A percentile compares a stretch with the other conserved stretches of the same genome.
Evolutionary conservation across 2,329 filamentous ascomycete species (phyloP).

Genomic region (Ceratocystis cacaofunesta): DNA sequence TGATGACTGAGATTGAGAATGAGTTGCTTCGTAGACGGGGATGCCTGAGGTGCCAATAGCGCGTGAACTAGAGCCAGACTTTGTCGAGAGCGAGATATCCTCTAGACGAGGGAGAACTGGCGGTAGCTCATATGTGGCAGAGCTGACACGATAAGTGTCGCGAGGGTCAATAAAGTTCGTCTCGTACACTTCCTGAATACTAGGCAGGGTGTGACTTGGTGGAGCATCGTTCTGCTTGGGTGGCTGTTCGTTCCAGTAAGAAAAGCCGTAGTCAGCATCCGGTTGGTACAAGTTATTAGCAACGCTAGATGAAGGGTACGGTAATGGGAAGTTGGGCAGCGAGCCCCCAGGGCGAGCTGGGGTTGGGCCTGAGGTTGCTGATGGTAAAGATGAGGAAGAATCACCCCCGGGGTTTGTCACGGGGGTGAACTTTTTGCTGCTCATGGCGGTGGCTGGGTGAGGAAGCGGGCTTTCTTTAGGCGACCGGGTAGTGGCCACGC

Average conservation of each 20-base stretch:
- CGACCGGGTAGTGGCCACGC: no score
- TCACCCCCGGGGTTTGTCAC: no score
- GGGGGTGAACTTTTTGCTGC: no score
- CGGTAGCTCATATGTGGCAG: slow-evolving; percentile 7
- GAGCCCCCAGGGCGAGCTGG: background rate
- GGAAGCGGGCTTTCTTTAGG: no score
- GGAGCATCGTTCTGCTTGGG: slow-evolving; percentile 5
- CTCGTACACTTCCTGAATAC: slow-evolving; percentile 11
- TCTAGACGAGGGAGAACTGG: slow-evolving; percentile 6
- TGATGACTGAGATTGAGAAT: background rate
- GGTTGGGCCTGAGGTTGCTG: background rate
- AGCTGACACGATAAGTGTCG: slow-evolving; percentile 1
- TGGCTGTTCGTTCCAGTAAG: slow-evolving; percentile 9
- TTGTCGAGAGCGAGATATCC: background rate
- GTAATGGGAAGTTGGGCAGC: slow-evolving; percentile 11
- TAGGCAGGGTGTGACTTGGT: slow-evolving; percentile 8
- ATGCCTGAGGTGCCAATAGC: background rate
- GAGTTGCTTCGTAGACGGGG: no score
- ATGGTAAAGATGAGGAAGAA: no score
- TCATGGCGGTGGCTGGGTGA: no score
- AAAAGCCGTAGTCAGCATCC: background rate
- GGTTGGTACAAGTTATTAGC: background rate
- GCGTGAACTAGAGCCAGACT: background rate
- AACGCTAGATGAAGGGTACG: background rate
- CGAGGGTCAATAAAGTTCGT: slow-evolving; percentile 10